phyloP scores from a whole-genome alignment of 2,329 filamentous ascomycete genomes.

The Thielaviopsis ethacetica region DNA sequence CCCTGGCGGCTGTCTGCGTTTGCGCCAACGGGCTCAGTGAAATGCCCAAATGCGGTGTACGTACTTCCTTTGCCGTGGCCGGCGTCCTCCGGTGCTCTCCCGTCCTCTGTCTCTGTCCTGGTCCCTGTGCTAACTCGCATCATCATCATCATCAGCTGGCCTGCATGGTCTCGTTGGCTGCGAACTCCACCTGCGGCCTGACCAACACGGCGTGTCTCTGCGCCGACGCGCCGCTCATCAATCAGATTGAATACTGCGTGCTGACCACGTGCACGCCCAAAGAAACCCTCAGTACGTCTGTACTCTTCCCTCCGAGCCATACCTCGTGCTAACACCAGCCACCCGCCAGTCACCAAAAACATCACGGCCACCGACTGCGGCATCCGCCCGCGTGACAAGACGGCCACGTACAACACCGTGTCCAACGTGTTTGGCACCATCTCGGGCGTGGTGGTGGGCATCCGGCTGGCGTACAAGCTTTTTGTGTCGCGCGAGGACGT shows the following conservation, averaged over 20 bases:
- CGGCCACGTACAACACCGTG: slow-evolving; percentile 18
- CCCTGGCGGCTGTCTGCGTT: neutral
- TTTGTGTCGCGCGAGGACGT: slow-evolving; percentile 19
- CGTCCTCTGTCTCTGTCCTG: no score
- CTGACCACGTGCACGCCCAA: slow-evolving; percentile 17
- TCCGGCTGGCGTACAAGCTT: slow-evolving; percentile 23
- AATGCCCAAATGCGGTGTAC: slow-evolving; percentile 1
- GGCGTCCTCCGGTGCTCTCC: neutral
- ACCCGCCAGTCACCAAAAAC: slow-evolving; percentile 14
- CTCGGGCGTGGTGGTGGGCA: slow-evolving; percentile 21
- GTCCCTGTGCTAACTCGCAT: no score
- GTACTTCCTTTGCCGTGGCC: neutral
- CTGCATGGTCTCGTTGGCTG: slow-evolving; percentile 16
- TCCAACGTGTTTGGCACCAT: slow-evolving; percentile 19
- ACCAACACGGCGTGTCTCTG: slow-evolving; percentile 20
- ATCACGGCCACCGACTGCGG: slow-evolving; percentile 16
- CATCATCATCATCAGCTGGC: no score
- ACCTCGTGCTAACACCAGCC: neutral
- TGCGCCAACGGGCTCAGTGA: neutral
- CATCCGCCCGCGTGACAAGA: slow-evolving; percentile 17
- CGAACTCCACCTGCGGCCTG: slow-evolving; percentile 17
- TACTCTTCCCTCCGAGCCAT: neutral
- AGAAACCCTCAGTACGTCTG: slow-evolving; percentile 19
- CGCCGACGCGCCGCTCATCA: slow-evolving; percentile 16
- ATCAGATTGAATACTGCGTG: slow-evolving; percentile 17